Base-by-base conservation (phyloP, 1,139 yeast genomes). In the Candida sp. region DNA sequence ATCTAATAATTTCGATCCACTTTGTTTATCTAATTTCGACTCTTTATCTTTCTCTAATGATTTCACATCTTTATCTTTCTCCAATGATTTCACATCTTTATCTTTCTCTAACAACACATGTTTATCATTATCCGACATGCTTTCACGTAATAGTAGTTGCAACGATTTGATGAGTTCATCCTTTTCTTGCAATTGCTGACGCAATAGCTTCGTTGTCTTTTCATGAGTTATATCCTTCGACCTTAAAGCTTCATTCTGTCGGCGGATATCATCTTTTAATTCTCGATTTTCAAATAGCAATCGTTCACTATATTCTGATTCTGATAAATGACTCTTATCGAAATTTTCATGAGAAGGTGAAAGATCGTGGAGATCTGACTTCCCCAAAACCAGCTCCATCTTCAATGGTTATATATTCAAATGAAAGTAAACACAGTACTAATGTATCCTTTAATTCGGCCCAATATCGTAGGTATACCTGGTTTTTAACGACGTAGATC, bases 301-400 rank as follows among this genome's bases (percentile, higher is more conserved):
- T 42, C 57, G 64, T 44, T 68, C 74, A 38, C 70, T 69, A 48
- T 51, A 70, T 42, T 70, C 68, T 8, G 48, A 48, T 47, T 65
- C 72, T 2, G 66, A 46, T 21, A 70, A 49, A 4, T 44, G 42
- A 5, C 64, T 53, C 36, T 75, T 52, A 49, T 71, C 73, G 46
- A 71, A 70, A 19, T 50, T 49, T 1, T 72, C 66, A 47, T 70
- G 63, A 8, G 74, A 70, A 4, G 75, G 75, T 5, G 72, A 55
- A 15, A 53, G 47, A 23, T 64, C 65, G 27, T 40, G 44, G 29
- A 23, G 35, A 8, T 21, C 23, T 5, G 21, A 12, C 11, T 11
- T 19, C 22, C 39, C 39, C 8, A 21, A 21, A 6, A 8, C 23
- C 33, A 29, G 34, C 5, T 37, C 34, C 39, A 37, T 30, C 11